These are phyloP conservation scores for Coix lacrymajobi DNA, from an alignment of 176 grass and related monocot genomes.

Conservation along the genomic window DNA sequence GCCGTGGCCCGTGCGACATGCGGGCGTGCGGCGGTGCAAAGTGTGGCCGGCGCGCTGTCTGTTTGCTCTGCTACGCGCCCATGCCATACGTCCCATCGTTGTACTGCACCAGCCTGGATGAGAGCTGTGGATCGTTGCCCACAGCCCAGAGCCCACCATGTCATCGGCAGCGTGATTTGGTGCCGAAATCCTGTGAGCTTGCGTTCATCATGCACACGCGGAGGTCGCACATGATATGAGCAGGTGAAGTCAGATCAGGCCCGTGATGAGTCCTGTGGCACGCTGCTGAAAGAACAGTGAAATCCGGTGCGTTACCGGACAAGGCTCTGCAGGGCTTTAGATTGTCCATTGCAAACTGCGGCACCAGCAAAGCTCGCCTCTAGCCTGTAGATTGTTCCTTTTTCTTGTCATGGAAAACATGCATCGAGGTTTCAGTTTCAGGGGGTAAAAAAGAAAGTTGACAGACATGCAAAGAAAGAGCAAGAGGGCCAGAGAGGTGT, in stretches of 20 bases:
- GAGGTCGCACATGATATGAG: neutral
- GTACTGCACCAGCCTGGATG: neutral
- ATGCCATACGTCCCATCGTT: neutral
- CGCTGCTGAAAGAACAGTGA: neutral
- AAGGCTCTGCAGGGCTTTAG: neutral
- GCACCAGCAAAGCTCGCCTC: neutral
- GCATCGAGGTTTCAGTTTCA: slow-evolving; percentile 8
- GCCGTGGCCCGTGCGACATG: no score
- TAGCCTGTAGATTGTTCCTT: neutral
- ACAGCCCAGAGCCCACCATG: no score
- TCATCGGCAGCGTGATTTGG: neutral
- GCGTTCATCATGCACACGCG: neutral
- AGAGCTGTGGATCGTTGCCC: neutral
- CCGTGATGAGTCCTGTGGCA: neutral
- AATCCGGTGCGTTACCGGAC: slow-evolving; percentile 19
- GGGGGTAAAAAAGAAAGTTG: neutral
- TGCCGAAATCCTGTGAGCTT: neutral
- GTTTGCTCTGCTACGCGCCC: neutral
- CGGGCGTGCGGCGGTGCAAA: neutral
- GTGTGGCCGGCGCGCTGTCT: neutral
- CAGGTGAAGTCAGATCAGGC: neutral
- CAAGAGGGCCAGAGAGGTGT: neutral
- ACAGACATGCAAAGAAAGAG: slow-evolving; percentile 1
- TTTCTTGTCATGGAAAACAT: neutral
- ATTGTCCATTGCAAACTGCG: neutral